Evolutionary conservation across 768 basidiomycete species (phyloP).

Genomic region (Scleroderma citrinum): DNA sequence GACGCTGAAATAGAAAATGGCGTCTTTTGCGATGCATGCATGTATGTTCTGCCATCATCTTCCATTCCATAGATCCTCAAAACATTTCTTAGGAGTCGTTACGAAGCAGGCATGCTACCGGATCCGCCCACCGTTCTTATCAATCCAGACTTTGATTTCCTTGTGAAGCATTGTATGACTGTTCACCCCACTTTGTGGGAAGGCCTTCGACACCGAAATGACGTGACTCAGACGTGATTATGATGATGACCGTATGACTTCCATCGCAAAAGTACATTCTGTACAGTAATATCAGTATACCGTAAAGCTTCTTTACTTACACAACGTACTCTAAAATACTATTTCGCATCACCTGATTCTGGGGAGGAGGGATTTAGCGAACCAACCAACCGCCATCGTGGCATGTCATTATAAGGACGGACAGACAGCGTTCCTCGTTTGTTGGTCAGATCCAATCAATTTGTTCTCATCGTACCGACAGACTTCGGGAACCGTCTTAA

Average conservation of each 20-base stretch:
- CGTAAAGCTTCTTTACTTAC: too few relatives aligned
- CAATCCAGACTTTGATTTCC: constrained; percentile 31
- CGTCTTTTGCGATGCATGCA: constrained; percentile 44
- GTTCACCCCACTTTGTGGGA: constrained; percentile 49
- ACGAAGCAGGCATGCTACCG: constrained; percentile 19
- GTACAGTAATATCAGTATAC: too few relatives aligned
- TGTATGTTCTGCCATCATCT: constrained; percentile 32
- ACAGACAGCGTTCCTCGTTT: too few relatives aligned
- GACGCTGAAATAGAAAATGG: constrained; percentile 26
- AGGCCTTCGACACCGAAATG: constrained; percentile 24
- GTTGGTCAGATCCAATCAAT: too few relatives aligned
- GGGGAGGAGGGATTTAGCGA: too few relatives aligned
- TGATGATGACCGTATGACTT: constrained; percentile 5
- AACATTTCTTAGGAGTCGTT: constrained; percentile 16
- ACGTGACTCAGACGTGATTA: not conserved
- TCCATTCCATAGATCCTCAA: not conserved
- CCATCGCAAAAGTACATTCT: too few relatives aligned
- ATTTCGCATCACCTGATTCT: too few relatives aligned
- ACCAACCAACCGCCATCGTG: too few relatives aligned
- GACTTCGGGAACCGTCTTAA: too few relatives aligned
- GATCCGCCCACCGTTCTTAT: constrained; percentile 26
- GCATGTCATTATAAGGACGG: too few relatives aligned
- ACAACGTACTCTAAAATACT: too few relatives aligned
- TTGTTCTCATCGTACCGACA: too few relatives aligned
- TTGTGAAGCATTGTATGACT: constrained; percentile 42